phyloP scores from a whole-genome alignment of 2,329 filamentous ascomycete genomes.

The Alternaria brassicae region DNA sequence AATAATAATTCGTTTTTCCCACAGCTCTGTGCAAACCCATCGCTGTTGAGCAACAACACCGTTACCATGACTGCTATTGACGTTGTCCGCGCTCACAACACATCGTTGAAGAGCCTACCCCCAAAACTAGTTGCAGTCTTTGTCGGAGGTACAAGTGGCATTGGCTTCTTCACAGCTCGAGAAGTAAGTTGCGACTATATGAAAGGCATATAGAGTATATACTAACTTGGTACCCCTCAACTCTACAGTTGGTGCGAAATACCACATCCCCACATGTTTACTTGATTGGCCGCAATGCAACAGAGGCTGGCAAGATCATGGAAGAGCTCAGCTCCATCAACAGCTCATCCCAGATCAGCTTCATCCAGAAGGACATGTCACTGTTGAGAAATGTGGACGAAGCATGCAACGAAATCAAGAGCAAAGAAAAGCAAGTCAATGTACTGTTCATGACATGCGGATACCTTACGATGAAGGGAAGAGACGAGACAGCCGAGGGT shows the following conservation, averaged over 20 bases:
- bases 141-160: slow-evolving; percentile 55
- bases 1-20: not conserved
- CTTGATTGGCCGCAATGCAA: slow-evolving; percentile 53
- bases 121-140: slow-evolving; percentile 42
- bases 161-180: slow-evolving; percentile 53
- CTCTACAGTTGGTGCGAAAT: slow-evolving; percentile 44
- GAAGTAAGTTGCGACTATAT: slow-evolving; percentile 27
- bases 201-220: not conserved
- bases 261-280: slow-evolving; percentile 52
- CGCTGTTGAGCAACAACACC: not conserved
- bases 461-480: slow-evolving; percentile 53
- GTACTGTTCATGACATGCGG: slow-evolving; percentile 63
- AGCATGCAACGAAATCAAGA: slow-evolving; percentile 57
- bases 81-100: slow-evolving; percentile 36
- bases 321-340: slow-evolving; percentile 51
- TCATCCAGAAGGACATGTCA: slow-evolving; percentile 54
- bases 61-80: slow-evolving; percentile 33
- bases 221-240: not conserved
- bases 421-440: slow-evolving; percentile 61
- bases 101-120: slow-evolving; percentile 31
- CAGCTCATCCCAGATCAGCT: slow-evolving; percentile 45
- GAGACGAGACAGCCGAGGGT: slow-evolving; percentile 48
- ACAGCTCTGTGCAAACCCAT: not conserved
- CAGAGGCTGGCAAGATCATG: slow-evolving; percentile 48
- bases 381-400: slow-evolving; percentile 53